These are phyloP conservation scores for Fusarium ambrosium DNA, from an alignment of 2,329 filamentous ascomycete species.

Conservation along the genomic window DNA sequence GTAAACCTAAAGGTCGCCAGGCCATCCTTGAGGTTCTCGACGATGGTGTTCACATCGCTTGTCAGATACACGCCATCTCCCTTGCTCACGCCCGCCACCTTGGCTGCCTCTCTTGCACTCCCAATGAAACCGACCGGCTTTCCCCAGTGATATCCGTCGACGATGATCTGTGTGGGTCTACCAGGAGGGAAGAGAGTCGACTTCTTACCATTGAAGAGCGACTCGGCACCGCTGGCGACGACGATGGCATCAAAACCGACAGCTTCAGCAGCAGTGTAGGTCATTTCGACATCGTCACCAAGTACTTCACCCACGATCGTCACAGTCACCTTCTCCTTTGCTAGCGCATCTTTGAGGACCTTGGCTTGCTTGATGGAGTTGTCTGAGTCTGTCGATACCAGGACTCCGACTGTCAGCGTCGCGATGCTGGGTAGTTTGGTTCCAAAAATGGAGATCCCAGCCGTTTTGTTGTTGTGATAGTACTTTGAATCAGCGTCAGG, in stretches of 20 bases:
- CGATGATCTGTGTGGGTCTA: slow-evolving; percentile 73
- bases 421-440: slow-evolving; percentile 70
- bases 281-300: slow-evolving; percentile 66
- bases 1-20: slow-evolving; percentile 76
- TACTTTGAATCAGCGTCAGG: slow-evolving; percentile 72
- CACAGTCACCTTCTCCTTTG: slow-evolving; percentile 65
- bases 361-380: slow-evolving; percentile 63
- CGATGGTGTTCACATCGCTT: slow-evolving; percentile 55
- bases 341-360: slow-evolving; percentile 64
- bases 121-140: slow-evolving; percentile 77
- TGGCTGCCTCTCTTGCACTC: slow-evolving; percentile 53
- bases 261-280: slow-evolving; percentile 75
- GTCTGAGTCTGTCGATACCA: slow-evolving; percentile 61
- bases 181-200: slow-evolving; percentile 74
- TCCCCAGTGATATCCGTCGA: slow-evolving; percentile 75
- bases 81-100: slow-evolving; percentile 59
- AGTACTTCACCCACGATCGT: slow-evolving; percentile 73
- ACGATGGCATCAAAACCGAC: slow-evolving; percentile 74
- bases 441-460: slow-evolving; percentile 71
- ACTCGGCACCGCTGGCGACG: slow-evolving; percentile 66
- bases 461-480: slow-evolving; percentile 78
- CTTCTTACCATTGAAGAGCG: slow-evolving; percentile 61
- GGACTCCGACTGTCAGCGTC: slow-evolving; percentile 73
- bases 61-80: slow-evolving; percentile 59
- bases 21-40: slow-evolving; percentile 66